Percentiles rank a stretch among this genome's conserved stretches.
These are phyloP conservation scores for Gossypium stocksii DNA, from an alignment of 345 rosid species.

Conservation along the genomic window DNA sequence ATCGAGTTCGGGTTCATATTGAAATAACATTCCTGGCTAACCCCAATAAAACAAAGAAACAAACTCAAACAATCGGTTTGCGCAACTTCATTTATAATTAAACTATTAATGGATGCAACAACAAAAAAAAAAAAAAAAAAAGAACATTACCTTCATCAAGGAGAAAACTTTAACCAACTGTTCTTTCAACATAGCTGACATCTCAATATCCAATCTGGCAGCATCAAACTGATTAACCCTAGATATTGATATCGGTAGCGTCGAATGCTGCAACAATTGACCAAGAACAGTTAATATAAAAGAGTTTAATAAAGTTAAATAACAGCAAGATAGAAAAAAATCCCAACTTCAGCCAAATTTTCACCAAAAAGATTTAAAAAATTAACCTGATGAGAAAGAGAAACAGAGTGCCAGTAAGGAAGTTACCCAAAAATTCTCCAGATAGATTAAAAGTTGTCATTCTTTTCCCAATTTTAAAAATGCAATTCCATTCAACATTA, in stretches of 20 bases:
- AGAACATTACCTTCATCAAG: conserved; percentile 62
- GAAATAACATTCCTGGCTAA: conserved; percentile 99
- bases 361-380: not conserved
- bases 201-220: conserved; percentile 85
- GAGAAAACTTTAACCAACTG: conserved; percentile 95
- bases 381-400: conserved; percentile 48
- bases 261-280: conserved; percentile 39
- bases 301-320: not conserved
- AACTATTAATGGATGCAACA: not conserved
- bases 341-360: not conserved
- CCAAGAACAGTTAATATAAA: not conserved
- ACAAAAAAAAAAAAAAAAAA: not conserved
- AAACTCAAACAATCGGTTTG: conserved; percentile 21
- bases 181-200: conserved; percentile 97
- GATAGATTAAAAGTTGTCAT: no score
- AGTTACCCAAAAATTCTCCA: not conserved
- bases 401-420: conserved; percentile 55
- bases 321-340: not conserved
- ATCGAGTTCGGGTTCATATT: conserved; percentile 97
- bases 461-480: not conserved
- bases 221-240: conserved; percentile 98
- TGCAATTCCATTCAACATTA: not conserved
- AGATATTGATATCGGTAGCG: conserved; percentile 67
- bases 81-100: not conserved
- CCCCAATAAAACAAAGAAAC: conserved; percentile 35